phyloP scores from a whole-genome alignment of 2,329 filamentous ascomycete species.

The Pseudocercospora pini-densiflorae region DNA sequence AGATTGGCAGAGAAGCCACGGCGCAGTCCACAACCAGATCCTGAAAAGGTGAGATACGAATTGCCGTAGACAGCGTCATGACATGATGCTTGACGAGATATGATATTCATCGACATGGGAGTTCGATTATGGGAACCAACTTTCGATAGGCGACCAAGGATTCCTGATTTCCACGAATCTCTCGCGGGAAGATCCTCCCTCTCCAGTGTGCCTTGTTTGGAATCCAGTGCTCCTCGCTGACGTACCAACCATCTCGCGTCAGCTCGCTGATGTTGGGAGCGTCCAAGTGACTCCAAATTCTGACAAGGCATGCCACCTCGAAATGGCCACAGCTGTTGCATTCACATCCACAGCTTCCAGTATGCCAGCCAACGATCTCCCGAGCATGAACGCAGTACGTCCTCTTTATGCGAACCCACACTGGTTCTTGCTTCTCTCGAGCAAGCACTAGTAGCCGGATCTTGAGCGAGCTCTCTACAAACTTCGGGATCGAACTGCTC shows the following conservation, averaged over 20 bases:
- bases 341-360: constrained; percentile 22
- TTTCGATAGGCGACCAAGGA: constrained; percentile 20
- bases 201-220: constrained; percentile 14
- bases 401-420: constrained; percentile 26
- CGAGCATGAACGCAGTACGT: constrained; percentile 28
- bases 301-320: constrained; percentile 25
- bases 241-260: constrained; percentile 18
- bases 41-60: constrained; percentile 20
- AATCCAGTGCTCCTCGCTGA: constrained; percentile 26
- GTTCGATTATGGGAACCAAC: constrained; percentile 22
- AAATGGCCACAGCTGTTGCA: constrained; percentile 31
- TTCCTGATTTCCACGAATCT: constrained; percentile 17
- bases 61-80: constrained; percentile 4
- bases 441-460: constrained; percentile 18
- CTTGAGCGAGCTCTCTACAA: constrained; percentile 25
- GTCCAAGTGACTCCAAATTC: constrained; percentile 22
- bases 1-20: constrained; percentile 11
- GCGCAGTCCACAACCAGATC: constrained; percentile 21
- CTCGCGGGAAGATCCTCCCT: constrained; percentile 18
- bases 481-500: constrained; percentile 22
- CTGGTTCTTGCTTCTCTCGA: constrained; percentile 13
- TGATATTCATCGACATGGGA: constrained; percentile 13
- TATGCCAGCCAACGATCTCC: constrained; percentile 27
- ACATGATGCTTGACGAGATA: constrained; percentile 16
- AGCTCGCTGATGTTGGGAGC: constrained; percentile 17